These are phyloP conservation scores for Mycena vitilis DNA, from an alignment of 768 basidiomycete species.

Conservation along the genomic window DNA sequence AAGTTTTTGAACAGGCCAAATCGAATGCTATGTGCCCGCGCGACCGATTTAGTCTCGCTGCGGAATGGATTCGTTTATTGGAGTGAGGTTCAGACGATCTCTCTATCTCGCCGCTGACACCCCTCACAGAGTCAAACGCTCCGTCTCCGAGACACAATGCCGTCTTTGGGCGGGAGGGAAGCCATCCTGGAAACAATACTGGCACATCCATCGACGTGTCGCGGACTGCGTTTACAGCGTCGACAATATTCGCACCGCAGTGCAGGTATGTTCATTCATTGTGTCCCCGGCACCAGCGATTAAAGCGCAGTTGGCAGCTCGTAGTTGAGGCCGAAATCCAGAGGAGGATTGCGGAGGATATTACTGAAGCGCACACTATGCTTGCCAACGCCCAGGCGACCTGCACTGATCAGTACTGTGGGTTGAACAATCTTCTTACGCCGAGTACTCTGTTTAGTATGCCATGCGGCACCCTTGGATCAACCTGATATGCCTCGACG, in stretches of 20 bases:
- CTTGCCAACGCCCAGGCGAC: not conserved
- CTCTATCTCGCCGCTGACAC: not conserved
- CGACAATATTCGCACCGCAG: not conserved
- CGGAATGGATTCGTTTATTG: not conserved
- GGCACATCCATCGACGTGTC: not conserved
- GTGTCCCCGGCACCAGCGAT: not conserved
- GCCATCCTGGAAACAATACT: not conserved
- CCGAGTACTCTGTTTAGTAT: too few species aligned
- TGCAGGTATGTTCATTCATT: not conserved
- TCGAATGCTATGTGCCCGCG: not conserved
- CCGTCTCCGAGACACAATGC: not conserved
- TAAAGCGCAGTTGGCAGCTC: not conserved
- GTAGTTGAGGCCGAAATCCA: constrained; percentile 1
- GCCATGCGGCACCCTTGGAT: too few species aligned
- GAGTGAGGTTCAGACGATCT: not conserved
- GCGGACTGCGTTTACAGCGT: not conserved
- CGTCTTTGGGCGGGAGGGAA: not conserved
- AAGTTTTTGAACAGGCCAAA: not conserved
- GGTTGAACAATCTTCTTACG: too few species aligned
- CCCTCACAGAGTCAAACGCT: not conserved
- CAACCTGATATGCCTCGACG: too few species aligned
- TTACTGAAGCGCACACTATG: not conserved
- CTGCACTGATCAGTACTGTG: too few species aligned
- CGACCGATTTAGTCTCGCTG: not conserved
- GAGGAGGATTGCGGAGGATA: not conserved